Conservation (phyloP, 1,139 yeast genomes). For the Eremothecium gossypii region DNA sequence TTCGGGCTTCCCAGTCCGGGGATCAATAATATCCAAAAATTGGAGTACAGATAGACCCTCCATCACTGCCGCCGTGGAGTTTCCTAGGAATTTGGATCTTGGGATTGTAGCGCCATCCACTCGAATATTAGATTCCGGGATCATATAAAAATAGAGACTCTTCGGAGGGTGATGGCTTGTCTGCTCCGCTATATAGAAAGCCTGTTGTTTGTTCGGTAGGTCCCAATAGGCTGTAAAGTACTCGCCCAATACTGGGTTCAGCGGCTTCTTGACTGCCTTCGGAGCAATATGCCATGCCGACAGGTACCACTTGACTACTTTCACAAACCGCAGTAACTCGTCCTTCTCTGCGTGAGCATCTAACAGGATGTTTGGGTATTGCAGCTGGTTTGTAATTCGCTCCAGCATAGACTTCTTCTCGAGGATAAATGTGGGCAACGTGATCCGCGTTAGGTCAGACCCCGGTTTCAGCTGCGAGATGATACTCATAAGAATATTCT, state of each 20-base stretch:
- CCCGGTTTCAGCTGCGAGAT: constrained; percentile 91
- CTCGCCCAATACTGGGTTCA: constrained; percentile 91
- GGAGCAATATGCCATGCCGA: constrained; percentile 98
- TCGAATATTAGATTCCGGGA: constrained; percentile 72
- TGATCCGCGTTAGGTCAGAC: constrained; percentile 78
- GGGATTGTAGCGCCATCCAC: constrained; percentile 89
- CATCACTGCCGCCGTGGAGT: constrained; percentile 95
- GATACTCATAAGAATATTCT: constrained; percentile 73
- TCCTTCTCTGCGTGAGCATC: constrained; percentile 56
- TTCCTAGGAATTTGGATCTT: constrained; percentile 79
- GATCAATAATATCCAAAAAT: constrained; percentile 49
- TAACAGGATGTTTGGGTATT: constrained; percentile 67
- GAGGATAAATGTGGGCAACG: constrained; percentile 87
- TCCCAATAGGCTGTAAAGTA: constrained; percentile 90
- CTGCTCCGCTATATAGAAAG: constrained; percentile 85
- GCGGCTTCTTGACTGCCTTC: constrained; percentile 93
- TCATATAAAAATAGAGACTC: constrained; percentile 80
- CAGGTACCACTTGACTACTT: constrained; percentile 78
- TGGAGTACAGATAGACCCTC: constrained; percentile 76
- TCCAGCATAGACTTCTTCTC: constrained; percentile 96
- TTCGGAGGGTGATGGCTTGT: constrained; percentile 99
- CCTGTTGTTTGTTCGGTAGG: constrained; percentile 56
- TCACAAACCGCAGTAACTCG: constrained; percentile 56
- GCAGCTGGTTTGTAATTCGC: constrained; percentile 82
- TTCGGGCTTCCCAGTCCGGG: constrained; percentile 41